Conservation (phyloP, 176 grass and related monocot genomes). For the Ampelocalamus luodianensis region DNA sequence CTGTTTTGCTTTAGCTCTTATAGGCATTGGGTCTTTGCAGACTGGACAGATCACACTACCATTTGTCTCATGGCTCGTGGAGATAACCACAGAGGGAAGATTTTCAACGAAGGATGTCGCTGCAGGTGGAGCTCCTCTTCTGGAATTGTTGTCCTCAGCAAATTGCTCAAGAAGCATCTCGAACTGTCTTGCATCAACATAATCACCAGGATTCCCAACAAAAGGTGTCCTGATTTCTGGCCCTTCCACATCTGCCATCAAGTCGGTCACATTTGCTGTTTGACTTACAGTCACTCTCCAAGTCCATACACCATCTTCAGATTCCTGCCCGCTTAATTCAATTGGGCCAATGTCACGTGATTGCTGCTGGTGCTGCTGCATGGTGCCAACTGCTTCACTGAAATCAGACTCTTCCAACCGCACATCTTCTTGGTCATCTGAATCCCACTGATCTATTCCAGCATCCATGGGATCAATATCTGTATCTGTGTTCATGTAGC, state of each 20-base stretch:
- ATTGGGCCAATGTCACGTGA: conserved; percentile 31
- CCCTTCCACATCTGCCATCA: conserved; percentile 39
- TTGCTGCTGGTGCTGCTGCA: conserved; percentile 19
- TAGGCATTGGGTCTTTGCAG: conserved; percentile 75
- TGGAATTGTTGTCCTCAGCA: conserved; percentile 64
- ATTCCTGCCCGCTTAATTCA: conserved; percentile 27
- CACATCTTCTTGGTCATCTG: conserved; percentile 61
- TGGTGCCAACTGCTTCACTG: conserved; percentile 44
- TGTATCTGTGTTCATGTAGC: conserved; percentile 62
- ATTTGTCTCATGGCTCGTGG: conserved; percentile 53
- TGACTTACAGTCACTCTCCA: conserved; percentile 40
- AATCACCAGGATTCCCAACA: conserved; percentile 69
- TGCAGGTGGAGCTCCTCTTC: conserved; percentile 83
- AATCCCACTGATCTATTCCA: conserved; percentile 70
- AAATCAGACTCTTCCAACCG: conserved; percentile 68
- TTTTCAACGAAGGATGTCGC: conserved; percentile 51
- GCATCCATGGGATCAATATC: conserved; percentile 93
- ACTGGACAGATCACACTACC: conserved; percentile 73
- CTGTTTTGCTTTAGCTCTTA: conserved; percentile 56
- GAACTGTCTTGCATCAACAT: conserved; percentile 71
- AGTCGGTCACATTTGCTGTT: conserved; percentile 34
- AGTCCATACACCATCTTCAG: conserved; percentile 48
- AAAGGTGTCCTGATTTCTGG: conserved; percentile 48
- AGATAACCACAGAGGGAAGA: conserved; percentile 64
- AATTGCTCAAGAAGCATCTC: conserved; percentile 81